Base-by-base conservation (phyloP, 1,139 yeast species). In the Taphrina deformans region DNA sequence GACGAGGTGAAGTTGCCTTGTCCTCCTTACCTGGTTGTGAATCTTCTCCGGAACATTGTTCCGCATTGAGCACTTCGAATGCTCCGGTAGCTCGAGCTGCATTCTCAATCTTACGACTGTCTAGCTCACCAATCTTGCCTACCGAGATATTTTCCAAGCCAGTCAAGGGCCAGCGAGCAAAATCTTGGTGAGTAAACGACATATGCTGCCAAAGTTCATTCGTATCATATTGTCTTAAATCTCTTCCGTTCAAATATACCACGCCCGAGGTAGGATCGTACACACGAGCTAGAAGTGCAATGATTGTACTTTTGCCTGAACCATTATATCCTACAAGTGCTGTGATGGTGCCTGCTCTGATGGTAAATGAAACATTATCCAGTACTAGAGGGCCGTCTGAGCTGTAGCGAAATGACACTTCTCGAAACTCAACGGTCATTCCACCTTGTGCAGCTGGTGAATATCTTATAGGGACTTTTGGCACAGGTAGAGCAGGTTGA, bases 241-340 rank as follows among this genome's bases (percentile, higher is more conserved):
- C 56, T 9, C 12, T n/a, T 12, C 64, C 64, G 31, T 59, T 40
- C 12, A 59, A 12, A 14, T 38, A 29, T 18, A 59, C 18, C 12
- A 23, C 18, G 7, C 64, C 64, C 9, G 64, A 50, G 4, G 45
- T 35, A 21, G 56, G 56, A 29, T 59, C 64, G 6, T 35, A 40
- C 5, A 59, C 44, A 12, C 64, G 55, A 21, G 56, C 56, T 12
- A 59, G 24, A 12, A 59, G 40, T 16, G 29, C 26, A 35, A 59
- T 40, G n/a, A 59, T 38, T n/a, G 64, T 50, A n/a, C 41, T 24
- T 24, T 59, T 59, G 21, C 64, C 64, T 4, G 56, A 44, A 12
- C 64, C 64, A 21, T 59, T 59, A 51, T 31, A 59, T 26, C 64
- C 64, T 10, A 59, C 64, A n/a, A 59, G 29, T 12, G 55, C 53